phyloP scores from a whole-genome alignment of 306 rosid genomes.

The Cucurbita maxima region DNA sequence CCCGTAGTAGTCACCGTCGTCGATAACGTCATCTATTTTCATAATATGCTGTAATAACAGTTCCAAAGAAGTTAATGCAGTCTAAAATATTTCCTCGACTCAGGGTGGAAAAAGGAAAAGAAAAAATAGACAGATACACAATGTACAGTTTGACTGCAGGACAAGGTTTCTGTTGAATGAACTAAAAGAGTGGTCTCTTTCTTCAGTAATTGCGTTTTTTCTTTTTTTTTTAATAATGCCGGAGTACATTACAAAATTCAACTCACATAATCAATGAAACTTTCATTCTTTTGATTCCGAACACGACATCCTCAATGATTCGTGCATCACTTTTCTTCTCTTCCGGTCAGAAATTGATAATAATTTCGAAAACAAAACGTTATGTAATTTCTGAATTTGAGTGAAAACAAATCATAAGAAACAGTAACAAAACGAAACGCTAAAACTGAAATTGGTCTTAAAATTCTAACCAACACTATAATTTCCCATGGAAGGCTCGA shows the following conservation, averaged over 20 bases:
- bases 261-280: not conserved
- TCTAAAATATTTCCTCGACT: not conserved
- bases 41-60: conserved; percentile 54
- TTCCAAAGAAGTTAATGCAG: not conserved
- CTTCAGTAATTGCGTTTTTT: not conserved
- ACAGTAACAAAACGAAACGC: not conserved
- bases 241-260: not conserved
- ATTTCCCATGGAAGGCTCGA: not conserved
- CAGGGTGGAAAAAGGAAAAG: not conserved
- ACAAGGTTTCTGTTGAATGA: not conserved
- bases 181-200: not conserved
- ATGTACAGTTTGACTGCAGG: not conserved
- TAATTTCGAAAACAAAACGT: not conserved
- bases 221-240: not conserved
- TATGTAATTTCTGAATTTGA: not conserved
- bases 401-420: not conserved
- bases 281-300: not conserved
- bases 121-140: not conserved
- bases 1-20: conserved; percentile 66
- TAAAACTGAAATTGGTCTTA: not conserved
- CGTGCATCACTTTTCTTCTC: not conserved
- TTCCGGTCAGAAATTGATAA: not conserved
- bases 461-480: not conserved
- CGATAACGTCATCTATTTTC: conserved; percentile 59
- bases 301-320: not conserved